Base-by-base conservation (phyloP, 768 basidiomycete species). In the Suillus subalutaceus region DNA sequence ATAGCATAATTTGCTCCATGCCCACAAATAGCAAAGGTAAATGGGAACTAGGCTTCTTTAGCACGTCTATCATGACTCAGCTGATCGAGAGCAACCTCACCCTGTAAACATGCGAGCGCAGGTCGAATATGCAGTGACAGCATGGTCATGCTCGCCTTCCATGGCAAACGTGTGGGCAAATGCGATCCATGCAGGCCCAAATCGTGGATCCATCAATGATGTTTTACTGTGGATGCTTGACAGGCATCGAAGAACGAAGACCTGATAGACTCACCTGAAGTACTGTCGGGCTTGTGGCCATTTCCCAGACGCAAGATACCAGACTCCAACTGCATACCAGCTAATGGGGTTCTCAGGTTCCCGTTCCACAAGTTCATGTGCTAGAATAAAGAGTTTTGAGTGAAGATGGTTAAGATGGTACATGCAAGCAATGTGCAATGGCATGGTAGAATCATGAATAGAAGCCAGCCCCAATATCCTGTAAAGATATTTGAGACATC, bases 321-420 rank as follows among this genome's bases (percentile, higher is more conserved):
- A 99, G 26, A 98, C 88, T 0, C 96, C 97, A 30, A 99, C 97
- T 5, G 97, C 94, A 78, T 99, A 99, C 97, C 97, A 99, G 71
- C 94, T 96, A 63, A 94, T 86, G 0, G 95, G 90, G 52, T 93
- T 91, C 73, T 96, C 93, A 0, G 97, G 96, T 74, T 98, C 96
- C 57, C 88, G 88, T 63, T 98, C 94, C 20, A 98, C 96, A 75
- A 99, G 86, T 73, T 97, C 94, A 72, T 99, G 97, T 0, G 97
- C 97, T 46, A 99, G 85, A 68, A 99, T 91, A 80, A 98, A 99
- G 7, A 99, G 86, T 71, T 91, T 91, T 3, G 96, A 96, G 71
- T 96, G 93, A 13, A 98, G 81, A 75, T 97, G 90, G 32, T 90
- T 87, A 23, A 99, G 83, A 77, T 99, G 97, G 74, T 96, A 93